Evolutionary conservation across 2,329 filamentous ascomycete genomes (phyloP), one percentile per base, ranked within the genome.

Genomic region (Aspergillus fumigatiaffinis): DNA sequence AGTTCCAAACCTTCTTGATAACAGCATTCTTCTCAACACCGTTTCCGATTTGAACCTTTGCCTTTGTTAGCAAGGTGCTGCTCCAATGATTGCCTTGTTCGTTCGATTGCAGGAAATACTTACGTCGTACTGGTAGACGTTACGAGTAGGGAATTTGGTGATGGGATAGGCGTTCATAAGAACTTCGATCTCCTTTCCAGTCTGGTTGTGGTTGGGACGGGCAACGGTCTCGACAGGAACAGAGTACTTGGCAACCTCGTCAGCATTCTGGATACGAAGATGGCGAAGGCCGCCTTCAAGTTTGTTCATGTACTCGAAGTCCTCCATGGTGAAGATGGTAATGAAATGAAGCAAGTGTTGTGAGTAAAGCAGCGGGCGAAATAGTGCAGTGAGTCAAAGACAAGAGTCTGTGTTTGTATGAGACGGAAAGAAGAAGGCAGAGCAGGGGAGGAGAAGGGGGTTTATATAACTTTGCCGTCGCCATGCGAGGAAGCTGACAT

Each of bases 71-170:
- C 50, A 32, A 41, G 17, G 14, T 47, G 17, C 20, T 0, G 5
- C 32, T 58, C 2, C 51, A 8, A 48, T 44, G 12, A 21, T 3
- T 4, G 1, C 14, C 23, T 41, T 38, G 23, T 28, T 41, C 20
- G 20, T 14, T 32, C 10, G 4, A 17, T 21, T 7, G 53, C 23
- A 28, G 52, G 20, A 48, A 32, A 51, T 32, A 82, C 88, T 82
- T 77, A 92, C 90, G 76, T 96, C 91, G 65, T 93, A 97, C 69
- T 97, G 92, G 60, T 87, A 87, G 23, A 97, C 84, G 0, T 84
- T 82, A 12, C 79, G 82, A 2, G 73, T 79, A 0, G 86, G 86
- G 55, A 87, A 84, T 9, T 78, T 74, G 0, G 71, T 74, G 54
- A 97, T 87, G 0, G 86, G 81, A 73, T 87, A 96, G 10, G 91